Evolutionary conservation across 2,329 filamentous ascomycete genomes (phyloP), one percentile per base, ranked within the genome.

Genomic region (Uncinocarpus reesii): DNA sequence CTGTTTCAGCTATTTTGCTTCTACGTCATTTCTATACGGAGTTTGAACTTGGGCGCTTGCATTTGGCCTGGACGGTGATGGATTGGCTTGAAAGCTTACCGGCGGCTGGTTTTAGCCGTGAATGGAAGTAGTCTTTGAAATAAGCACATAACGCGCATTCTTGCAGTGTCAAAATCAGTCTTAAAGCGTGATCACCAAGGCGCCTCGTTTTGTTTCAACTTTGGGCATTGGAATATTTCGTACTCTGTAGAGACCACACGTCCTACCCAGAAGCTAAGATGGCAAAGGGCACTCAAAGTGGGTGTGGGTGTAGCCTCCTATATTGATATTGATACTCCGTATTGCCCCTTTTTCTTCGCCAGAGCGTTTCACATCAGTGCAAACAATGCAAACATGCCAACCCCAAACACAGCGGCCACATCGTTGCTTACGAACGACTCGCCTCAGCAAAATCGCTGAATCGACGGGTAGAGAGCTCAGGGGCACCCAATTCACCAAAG

Each of bases 371-470:
- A 32, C 8, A 7, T 7, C 31, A n/a, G n/a, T 13, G 41, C 51
- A 53, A 53, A 51, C 51, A 48, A 16, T 38, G 41, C 48, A 53
- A 53, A 53, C 48, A 49, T 15, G 13, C 43, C 51, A 49, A 48
- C 35, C 31, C 16, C 42, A 4, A 32, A 35, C 29, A 15, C 50
- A 49, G 40, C 41, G 37, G 43, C 43, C 43, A 46, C 32, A 46
- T 46, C 35, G 43, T 29, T 20, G 38, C 6, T 29, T 23, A 18
- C 11, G 21, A 46, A 21, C 2, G 16, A 8, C 8, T 16, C 18
- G 4, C 13, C 13, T 16, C 28, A 34, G 26, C 36, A 45, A 35
- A 38, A 44, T 3, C 16, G 4, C 47, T 16, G n/a, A 43, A 38
- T 43, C 40, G 32, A 20, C 26, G 15, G n/a, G 20, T 20, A 13